These are phyloP conservation scores for Isatis lusitanica DNA, from an alignment of 441 rosid species.

Conservation along the genomic window DNA sequence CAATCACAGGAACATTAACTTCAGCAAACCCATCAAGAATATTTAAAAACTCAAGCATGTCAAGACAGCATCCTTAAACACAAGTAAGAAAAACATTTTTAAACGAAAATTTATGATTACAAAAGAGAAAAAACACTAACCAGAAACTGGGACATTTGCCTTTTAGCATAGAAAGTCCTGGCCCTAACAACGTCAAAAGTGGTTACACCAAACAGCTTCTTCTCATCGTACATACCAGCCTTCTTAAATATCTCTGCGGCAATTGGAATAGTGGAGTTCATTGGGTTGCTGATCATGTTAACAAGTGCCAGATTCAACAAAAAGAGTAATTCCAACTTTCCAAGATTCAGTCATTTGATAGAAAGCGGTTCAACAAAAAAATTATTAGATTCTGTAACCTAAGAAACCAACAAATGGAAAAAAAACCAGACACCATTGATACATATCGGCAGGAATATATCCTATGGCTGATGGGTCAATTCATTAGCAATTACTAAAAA, in stretches of 20 bases:
- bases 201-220: slow-evolving; percentile 86
- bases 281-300: slow-evolving; percentile 96
- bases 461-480: no score
- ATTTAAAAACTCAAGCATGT: neutral
- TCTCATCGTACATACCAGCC: slow-evolving; percentile 86
- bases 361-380: no score
- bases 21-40: slow-evolving; percentile 44
- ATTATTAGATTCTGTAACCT: no score
- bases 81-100: neutral
- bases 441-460: no score
- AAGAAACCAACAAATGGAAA: no score
- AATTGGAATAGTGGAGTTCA: slow-evolving; percentile 95
- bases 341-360: neutral
- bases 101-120: neutral
- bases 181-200: slow-evolving; percentile 97
- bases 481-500: no score
- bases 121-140: slow-evolving; percentile 37
- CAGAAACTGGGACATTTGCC: slow-evolving; percentile 78
- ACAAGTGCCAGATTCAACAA: slow-evolving; percentile 65
- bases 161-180: slow-evolving; percentile 90
- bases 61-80: neutral
- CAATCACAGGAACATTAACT: slow-evolving; percentile 90
- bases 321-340: neutral
- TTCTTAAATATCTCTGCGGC: slow-evolving; percentile 94
- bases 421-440: no score